Conservation (phyloP, 768 basidiomycete genomes). For the Trametes cingulata region DNA sequence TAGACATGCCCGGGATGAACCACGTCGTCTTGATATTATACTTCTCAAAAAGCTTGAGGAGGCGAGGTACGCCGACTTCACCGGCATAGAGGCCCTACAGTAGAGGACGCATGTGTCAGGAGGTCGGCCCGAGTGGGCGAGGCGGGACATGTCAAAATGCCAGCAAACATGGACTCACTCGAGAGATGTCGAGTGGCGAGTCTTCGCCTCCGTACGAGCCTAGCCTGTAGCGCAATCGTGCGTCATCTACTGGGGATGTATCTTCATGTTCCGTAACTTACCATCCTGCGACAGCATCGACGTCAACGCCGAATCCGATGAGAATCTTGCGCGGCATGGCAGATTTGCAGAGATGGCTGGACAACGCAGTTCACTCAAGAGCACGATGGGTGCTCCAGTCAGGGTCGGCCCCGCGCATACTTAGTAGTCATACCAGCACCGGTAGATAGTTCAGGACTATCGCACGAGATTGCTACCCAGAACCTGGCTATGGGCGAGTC, state of each 20-base stretch:
- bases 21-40: slow-evolving; percentile 69
- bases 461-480: too few species aligned
- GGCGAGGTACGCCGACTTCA: slow-evolving; percentile 67
- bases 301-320: slow-evolving; percentile 68
- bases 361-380: too few species aligned
- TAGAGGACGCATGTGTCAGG: neutral
- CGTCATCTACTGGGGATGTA: too few species aligned
- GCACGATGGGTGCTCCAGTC: too few species aligned
- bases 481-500: too few species aligned
- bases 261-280: too few species aligned
- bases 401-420: too few species aligned
- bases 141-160: neutral
- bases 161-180: slow-evolving; percentile 37
- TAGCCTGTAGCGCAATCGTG: slow-evolving; percentile 42
- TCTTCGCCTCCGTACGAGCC: slow-evolving; percentile 79
- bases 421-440: too few species aligned
- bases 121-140: neutral
- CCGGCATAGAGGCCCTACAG: slow-evolving; percentile 68
- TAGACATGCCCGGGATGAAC: slow-evolving; percentile 65
- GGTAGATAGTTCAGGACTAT: too few species aligned
- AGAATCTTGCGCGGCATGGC: slow-evolving; percentile 61
- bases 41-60: slow-evolving; percentile 72
- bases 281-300: slow-evolving; percentile 80
- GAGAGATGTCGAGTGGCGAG: slow-evolving; percentile 66
- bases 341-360: too few species aligned